Evolutionary conservation across 225 moss, liverwort and hornwort species (phyloP), one percentile per base, ranked within the genome.

Genomic region (Polytrichum formosum): DNA sequence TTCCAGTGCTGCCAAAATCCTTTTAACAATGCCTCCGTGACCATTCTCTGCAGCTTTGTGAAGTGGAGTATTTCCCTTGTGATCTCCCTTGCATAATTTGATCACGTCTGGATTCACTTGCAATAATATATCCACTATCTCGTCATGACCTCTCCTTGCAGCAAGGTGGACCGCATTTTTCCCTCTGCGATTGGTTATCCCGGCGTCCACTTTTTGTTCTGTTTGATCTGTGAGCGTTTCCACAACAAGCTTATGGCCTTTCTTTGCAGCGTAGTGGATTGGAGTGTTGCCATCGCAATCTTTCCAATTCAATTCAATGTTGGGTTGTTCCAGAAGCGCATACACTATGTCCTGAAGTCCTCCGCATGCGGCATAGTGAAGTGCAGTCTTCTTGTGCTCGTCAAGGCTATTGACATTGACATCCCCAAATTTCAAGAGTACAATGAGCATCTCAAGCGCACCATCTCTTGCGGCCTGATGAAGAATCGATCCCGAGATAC

Each of bases 31-130:
- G 17, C 23, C 7, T 28, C 4, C 5, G 6, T 28, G 23, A 5
- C 64, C 64, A 28, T 28, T 64, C 23, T 29, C 28, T 5, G 64
- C 64, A 64, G 64, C 64, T 64, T 8, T 9, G 64, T 64, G 64
- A 29, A 64, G 64, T 21, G 28, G 18, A 64, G 64, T 60, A 6
- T n/a, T 60, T 6, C n/a, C 5, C 0, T 64, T 8, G 23, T 5
- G 0, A 28, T 28, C 28, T 8, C 5, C 18, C 7, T 25, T 1
- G 27, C 27, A 18, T 64, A 64, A 18, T 2, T 2, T 29, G 2
- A 28, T 26, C 7, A 18, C 26, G 3, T 5, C 2, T 5, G 7
- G 0, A 6, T 60, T 25, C n/a, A 28, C 5, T 1, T 10, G 18
- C 64, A 64, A 28, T 0, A 64, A 17, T 9, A 25, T 26, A 25